Evolutionary conservation across 495 filamentous ascomycete genomes (phyloP).

Genomic region (Penicillium odoratum): DNA sequence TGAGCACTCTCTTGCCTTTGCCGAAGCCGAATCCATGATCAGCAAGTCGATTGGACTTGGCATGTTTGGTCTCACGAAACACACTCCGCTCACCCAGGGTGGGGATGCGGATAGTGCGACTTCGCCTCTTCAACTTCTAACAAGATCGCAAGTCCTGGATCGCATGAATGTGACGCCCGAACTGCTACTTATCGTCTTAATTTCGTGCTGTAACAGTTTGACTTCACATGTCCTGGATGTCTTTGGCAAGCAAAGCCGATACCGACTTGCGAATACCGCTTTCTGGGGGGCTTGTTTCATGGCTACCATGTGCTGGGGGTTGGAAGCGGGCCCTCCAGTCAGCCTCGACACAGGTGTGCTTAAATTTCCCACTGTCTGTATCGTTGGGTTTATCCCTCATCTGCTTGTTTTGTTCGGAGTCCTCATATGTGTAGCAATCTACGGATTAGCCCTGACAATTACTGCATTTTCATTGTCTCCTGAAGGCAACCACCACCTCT

Average conservation of each 20-base stretch:
- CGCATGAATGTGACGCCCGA: constrained; percentile 83
- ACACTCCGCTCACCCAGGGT: constrained; percentile 29
- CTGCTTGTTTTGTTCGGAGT: constrained; percentile 81
- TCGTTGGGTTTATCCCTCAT: constrained; percentile 93
- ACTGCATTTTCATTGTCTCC: constrained; percentile 69
- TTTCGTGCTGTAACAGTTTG: constrained; percentile 89
- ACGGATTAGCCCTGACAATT: constrained; percentile 69
- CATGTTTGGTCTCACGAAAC: constrained; percentile 55
- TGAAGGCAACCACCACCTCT: constrained; percentile 31
- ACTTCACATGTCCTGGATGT: constrained; percentile 80
- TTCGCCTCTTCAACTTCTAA: constrained; percentile 40
- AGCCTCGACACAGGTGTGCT: constrained; percentile 53
- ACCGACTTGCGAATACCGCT: constrained; percentile 78
- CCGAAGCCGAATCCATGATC: constrained; percentile 88
- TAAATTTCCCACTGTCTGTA: constrained; percentile 88
- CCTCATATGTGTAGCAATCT: constrained; percentile 68
- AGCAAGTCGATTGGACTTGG: constrained; percentile 71
- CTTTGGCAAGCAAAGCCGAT: constrained; percentile 71
- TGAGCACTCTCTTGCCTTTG: constrained; percentile 94
- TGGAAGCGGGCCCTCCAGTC: constrained; percentile 55
- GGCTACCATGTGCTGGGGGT: constrained; percentile 71
- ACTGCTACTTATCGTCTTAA: constrained; percentile 77
- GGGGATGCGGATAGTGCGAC: constrained; percentile 20
- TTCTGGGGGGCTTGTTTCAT: constrained; percentile 91
- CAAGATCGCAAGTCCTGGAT: constrained; percentile 47